These are phyloP conservation scores for Catenaria anguillulae DNA, from an alignment of 371 early-diverging fungal species.

Conservation along the genomic window DNA sequence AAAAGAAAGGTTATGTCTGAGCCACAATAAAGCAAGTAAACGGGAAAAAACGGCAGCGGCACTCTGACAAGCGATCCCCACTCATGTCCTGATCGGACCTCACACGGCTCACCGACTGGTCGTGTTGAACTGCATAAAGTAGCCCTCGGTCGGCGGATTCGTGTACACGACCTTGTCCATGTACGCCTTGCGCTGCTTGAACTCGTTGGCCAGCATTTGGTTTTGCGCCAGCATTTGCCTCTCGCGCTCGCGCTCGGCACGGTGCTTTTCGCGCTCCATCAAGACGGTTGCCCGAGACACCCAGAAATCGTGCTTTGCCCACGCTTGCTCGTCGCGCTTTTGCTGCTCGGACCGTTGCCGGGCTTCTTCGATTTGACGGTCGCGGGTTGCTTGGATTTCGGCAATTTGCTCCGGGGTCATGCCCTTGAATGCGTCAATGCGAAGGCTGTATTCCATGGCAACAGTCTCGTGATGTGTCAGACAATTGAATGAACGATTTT, in stretches of 20 bases:
- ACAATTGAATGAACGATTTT: neutral
- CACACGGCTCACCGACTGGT: constrained; percentile 19
- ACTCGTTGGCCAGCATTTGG: constrained; percentile 22
- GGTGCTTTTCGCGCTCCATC: constrained; percentile 21
- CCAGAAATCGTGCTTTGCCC: constrained; percentile 22
- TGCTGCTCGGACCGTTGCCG: constrained; percentile 14
- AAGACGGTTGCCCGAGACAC: constrained; percentile 21
- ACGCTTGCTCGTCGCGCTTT: constrained; percentile 15
- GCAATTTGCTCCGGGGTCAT: constrained; percentile 24
- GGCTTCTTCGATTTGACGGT: constrained; percentile 23
- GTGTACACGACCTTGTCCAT: constrained; percentile 30
- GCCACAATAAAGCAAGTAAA: too few species aligned
- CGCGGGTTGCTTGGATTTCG: constrained; percentile 20
- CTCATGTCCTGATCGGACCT: too few species aligned
- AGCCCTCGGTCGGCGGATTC: constrained; percentile 27
- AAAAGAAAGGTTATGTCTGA: too few species aligned
- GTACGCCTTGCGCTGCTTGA: constrained; percentile 19
- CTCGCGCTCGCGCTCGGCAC: constrained; percentile 16
- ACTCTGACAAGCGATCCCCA: too few species aligned
- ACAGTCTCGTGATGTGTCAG: neutral
- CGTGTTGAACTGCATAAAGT: constrained; percentile 34
- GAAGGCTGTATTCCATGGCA: constrained; percentile 16
- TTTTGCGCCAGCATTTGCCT: constrained; percentile 20
- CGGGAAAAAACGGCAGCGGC: too few species aligned
- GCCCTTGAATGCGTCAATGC: constrained; percentile 34